Conservation (phyloP, 164 flowering plant genomes). For the Berberis vulgaris region DNA sequence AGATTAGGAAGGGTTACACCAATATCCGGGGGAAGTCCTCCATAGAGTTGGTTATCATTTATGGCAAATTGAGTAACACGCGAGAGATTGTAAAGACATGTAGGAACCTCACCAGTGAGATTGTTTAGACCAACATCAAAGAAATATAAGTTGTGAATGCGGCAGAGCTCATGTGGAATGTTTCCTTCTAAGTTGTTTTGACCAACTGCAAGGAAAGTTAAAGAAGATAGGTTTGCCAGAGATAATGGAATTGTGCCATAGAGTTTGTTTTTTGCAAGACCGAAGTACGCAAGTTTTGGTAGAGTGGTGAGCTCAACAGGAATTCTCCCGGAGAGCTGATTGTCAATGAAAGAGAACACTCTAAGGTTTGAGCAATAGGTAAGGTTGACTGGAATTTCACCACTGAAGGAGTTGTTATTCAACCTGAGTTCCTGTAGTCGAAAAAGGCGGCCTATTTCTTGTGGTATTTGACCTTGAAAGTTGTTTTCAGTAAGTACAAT, state of each 20-base stretch:
- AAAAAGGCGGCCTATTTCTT: conserved; percentile 15
- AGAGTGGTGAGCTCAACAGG: conserved; percentile 2
- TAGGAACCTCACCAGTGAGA: too few relatives aligned
- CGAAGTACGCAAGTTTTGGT: background rate
- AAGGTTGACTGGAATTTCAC: conserved; percentile 14
- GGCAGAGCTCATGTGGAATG: background rate
- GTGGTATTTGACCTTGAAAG: conserved; percentile 22
- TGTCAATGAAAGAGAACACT: background rate
- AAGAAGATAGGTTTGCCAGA: too few relatives aligned
- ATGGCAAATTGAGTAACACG: too few relatives aligned
- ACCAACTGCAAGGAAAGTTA: too few relatives aligned
- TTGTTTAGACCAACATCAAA: too few relatives aligned
- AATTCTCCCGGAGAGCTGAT: conserved; percentile 7
- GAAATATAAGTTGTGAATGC: too few relatives aligned
- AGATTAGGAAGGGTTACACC: too few relatives aligned
- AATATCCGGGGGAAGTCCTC: too few relatives aligned
- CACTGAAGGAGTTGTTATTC: conserved; percentile 10
- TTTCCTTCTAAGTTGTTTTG: background rate
- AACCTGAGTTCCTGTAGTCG: conserved; percentile 8
- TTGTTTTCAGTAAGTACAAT: conserved; percentile 14
- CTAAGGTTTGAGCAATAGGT: conserved; percentile 7
- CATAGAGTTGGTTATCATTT: too few relatives aligned
- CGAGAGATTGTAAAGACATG: too few relatives aligned
- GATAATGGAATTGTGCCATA: conserved; percentile 9
- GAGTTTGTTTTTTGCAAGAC: conserved; percentile 6